Conservation (phyloP, 192 early-diverging fungal genomes). For the Funneliformis geosporum region DNA sequence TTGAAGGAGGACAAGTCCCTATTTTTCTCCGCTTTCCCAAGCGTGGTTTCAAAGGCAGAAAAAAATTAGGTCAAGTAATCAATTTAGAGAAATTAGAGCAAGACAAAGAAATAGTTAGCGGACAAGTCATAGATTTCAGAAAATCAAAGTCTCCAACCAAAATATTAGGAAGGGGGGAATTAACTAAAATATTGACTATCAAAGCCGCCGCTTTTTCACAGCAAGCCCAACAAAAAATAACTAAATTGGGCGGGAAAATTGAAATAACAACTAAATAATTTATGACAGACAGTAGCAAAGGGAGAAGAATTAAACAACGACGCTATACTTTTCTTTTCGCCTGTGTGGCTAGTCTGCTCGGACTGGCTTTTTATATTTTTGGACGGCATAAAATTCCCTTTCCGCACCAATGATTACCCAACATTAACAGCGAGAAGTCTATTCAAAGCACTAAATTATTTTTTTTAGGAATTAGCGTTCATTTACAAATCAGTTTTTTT, state of each 20-base stretch:
- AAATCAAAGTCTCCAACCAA: not conserved
- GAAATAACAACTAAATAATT: not conserved
- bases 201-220: constrained; percentile 20
- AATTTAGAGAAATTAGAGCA: constrained; percentile 21
- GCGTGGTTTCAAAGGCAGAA: not conserved
- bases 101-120: not conserved
- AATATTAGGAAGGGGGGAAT: constrained; percentile 9
- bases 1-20: constrained; percentile 19
- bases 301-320: constrained; percentile 14
- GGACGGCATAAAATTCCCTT: constrained; percentile 3
- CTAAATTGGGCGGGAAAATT: not conserved
- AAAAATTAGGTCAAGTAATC: not conserved
- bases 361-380: not conserved
- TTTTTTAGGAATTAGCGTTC: constrained; percentile 21
- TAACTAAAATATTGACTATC: constrained; percentile 13
- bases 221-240: constrained; percentile 4
- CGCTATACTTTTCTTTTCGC: constrained; percentile 4
- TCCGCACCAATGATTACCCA: not conserved
- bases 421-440: not conserved
- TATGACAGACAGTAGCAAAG: constrained; percentile 12
- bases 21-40: constrained; percentile 13
- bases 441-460: not conserved
- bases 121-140: constrained; percentile 2
- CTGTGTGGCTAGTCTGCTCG: constrained; percentile 17
- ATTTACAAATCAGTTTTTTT: constrained; percentile 22